phyloP scores from a whole-genome alignment of 768 basidiomycete genomes.

The Leccinum aurantiacum region DNA sequence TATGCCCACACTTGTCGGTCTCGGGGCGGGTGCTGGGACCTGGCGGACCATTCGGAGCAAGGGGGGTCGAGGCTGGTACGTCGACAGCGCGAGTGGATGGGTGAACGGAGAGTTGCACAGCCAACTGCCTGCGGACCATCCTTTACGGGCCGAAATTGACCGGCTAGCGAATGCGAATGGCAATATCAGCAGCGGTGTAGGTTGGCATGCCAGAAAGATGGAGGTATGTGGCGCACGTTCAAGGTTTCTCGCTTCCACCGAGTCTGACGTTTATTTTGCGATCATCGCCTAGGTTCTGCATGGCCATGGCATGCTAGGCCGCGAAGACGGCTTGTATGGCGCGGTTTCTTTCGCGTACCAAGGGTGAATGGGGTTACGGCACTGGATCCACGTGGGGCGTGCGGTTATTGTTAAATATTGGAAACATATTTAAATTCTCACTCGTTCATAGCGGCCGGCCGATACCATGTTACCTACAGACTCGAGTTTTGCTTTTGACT shows the following conservation, averaged over 20 bases:
- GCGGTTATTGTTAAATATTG: neutral
- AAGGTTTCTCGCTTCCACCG: neutral
- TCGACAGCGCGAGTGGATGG: slow-evolving; percentile 88
- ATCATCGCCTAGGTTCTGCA: slow-evolving; percentile 62
- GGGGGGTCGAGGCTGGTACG: slow-evolving; percentile 94
- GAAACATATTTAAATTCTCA: neutral
- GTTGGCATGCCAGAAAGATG: slow-evolving; percentile 97
- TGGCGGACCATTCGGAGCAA: slow-evolving; percentile 93
- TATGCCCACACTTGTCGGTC: slow-evolving; percentile 61
- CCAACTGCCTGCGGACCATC: slow-evolving; percentile 59
- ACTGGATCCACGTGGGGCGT: neutral
- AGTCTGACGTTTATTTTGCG: slow-evolving; percentile 2
- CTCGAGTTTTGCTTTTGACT: neutral
- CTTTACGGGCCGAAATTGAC: slow-evolving; percentile 69
- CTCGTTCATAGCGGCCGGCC: neutral
- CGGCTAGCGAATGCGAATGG: slow-evolving; percentile 78
- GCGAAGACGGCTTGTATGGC: slow-evolving; percentile 92
- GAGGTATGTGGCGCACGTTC: slow-evolving; percentile 60
- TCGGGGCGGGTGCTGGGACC: slow-evolving; percentile 76
- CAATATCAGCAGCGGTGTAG: slow-evolving; percentile 86
- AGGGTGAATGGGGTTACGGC: slow-evolving; percentile 45
- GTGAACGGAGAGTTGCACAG: slow-evolving; percentile 52
- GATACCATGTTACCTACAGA: neutral
- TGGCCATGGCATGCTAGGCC: slow-evolving; percentile 87
- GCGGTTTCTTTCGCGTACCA: slow-evolving; percentile 95